These are phyloP conservation scores for Termitomyces sp. DNA, from an alignment of 768 basidiomycete species.

Conservation along the genomic window DNA sequence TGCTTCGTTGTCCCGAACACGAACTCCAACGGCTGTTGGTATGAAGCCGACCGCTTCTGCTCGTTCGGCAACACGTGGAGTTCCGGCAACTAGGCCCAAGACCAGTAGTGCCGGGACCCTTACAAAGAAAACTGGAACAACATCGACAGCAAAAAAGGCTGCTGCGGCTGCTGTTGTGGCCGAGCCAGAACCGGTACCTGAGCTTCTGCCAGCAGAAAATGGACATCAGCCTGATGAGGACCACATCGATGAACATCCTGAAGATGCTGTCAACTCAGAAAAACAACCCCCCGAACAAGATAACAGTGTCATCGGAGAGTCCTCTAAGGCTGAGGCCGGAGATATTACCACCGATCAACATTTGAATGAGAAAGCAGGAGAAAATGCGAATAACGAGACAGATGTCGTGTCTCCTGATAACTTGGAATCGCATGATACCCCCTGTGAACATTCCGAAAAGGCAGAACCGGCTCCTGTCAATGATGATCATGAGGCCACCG, in stretches of 20 bases:
- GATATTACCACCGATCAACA: not conserved
- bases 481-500: conserved; percentile 11
- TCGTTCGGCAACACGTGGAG: conserved; percentile 28
- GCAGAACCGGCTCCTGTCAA: conserved; percentile 10
- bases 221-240: conserved; percentile 5
- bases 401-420: not conserved
- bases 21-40: conserved; percentile 28
- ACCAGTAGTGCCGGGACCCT: conserved; percentile 1
- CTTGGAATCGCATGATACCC: not conserved
- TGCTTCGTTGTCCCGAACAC: conserved; percentile 64
- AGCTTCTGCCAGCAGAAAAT: conserved; percentile 11
- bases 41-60: conserved; percentile 26
- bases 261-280: not conserved
- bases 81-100: conserved; percentile 22
- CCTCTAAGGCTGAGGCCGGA: not conserved
- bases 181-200: conserved; percentile 3
- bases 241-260: conserved; percentile 1
- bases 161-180: conserved; percentile 18
- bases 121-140: conserved; percentile 4
- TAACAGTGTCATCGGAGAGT: not conserved
- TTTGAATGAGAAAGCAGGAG: not conserved
- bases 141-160: conserved; percentile 21
- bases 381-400: not conserved
- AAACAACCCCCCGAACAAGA: not conserved
- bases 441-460: not conserved